phyloP scores from a whole-genome alignment of 352 stramenopile genomes.

The Pythium utonaiense region DNA sequence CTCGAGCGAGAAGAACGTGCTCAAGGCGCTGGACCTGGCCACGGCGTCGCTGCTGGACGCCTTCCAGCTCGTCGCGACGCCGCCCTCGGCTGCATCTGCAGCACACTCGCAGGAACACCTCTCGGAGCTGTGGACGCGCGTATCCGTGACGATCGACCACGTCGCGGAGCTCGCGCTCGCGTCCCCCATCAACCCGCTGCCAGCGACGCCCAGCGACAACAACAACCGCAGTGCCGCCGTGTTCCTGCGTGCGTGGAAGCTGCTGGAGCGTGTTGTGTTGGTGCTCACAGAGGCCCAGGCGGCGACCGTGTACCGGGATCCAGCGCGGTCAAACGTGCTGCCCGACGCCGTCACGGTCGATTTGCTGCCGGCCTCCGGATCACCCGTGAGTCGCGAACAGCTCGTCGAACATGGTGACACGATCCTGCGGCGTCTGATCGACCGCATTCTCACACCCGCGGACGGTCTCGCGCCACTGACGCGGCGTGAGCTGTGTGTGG shows the following conservation, averaged over 20 bases:
- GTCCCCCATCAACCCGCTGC: conserved; percentile 21
- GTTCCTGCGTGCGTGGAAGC: conserved; percentile 59
- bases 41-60: conserved; percentile 34
- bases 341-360: conserved; percentile 66
- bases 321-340: conserved; percentile 68
- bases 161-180: conserved; percentile 35
- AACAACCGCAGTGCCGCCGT: conserved; percentile 53
- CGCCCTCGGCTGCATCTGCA: conserved; percentile 5
- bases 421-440: conserved; percentile 40
- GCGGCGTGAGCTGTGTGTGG: conserved; percentile 53
- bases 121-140: conserved; percentile 29
- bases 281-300: conserved; percentile 50
- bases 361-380: conserved; percentile 30
- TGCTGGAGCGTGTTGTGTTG: conserved; percentile 50
- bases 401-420: conserved; percentile 41
- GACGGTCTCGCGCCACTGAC: conserved; percentile 19
- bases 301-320: conserved; percentile 64
- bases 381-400: conserved; percentile 30
- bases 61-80: conserved; percentile 34
- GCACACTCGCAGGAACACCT: conserved; percentile 4
- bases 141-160: conserved; percentile 44
- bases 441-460: conserved; percentile 25
- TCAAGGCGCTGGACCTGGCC: conserved; percentile 46
- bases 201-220: conserved; percentile 13
- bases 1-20: conserved; percentile 71